Evolutionary conservation across 2,329 filamentous ascomycete genomes (phyloP), one percentile per base, ranked within the genome.

Genomic region (Diaporthe vaccinii): DNA sequence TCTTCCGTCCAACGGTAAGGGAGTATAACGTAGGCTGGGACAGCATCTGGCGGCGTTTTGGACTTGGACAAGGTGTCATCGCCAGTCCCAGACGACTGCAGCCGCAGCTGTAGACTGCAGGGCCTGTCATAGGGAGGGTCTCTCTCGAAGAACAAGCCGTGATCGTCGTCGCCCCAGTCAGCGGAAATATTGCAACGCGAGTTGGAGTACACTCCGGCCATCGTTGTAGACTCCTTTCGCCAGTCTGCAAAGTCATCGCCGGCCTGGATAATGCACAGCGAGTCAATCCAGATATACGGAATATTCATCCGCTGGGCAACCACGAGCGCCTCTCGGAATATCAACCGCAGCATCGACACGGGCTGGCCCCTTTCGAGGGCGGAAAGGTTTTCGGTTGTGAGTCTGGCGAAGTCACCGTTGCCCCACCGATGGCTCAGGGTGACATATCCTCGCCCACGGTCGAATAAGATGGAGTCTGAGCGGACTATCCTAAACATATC

Each of bases 401-500:
- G 44, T 2, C 8, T 68, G 1, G 12, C 3, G 28, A 68, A 68
- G 1, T 51, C 31, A 2, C 12, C 7, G 6, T 51, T 3, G 3
- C 62, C 62, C 44, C 28, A 68, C 25, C 62, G 44, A 25, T 68
- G 62, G 14, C 62, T 68, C 12, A 68, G 25, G 3, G 62, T 68
- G 28, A 68, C 8, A 15, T 68, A 68, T 1, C 62, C 31, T n/a
- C 12, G 22, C 25, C 7, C 6, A 0, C 20, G 2, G 1, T n/a
- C 6, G 28, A 68, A 39, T 0, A 3, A 17, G 7, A 10, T 10
- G 1, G 62, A 51, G 14, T 68, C 46, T 9, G 31, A 68, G 3
- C 62, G 44, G 12, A 68, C 2, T 2, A 68, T 2, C 8, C 44
- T 25, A 12, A 68, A 68, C 0, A 8, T n/a, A 0, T 68, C 20